Evolutionary conservation across 2,329 filamentous ascomycete genomes (phyloP), one percentile per base, ranked within the genome.

Genomic region (Aspergillus texensis): DNA sequence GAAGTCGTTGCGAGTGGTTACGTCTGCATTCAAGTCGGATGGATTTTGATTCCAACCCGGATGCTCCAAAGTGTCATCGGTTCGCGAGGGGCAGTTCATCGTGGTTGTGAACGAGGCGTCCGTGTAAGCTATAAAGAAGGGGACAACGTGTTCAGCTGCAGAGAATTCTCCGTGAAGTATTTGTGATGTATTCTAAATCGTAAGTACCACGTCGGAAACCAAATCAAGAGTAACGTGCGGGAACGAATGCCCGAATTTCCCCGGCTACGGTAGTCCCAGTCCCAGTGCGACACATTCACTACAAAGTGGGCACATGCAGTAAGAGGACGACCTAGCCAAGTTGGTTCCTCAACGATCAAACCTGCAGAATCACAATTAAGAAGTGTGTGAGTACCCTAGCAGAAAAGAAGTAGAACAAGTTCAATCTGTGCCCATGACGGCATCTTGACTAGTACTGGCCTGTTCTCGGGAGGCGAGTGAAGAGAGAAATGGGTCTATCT

Each of bases 21-120:
- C 78, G 72, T 89, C 87, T n/a, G 82, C 81, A 62, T 83, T 84
- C 61, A 90, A 76, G 2, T 80, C 78, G 61, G 83, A 79, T 1
- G 88, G 88, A 66, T 81, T 89, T 75, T 90, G 88, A 71, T 90
- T 90, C 78, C 83, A 88, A 59, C 80, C 81, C 26, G 82, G 81
- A 58, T 85, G 82, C 56, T 81, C 79, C 57, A 82, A 74, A 34
- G 82, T 79, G 62, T 86, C 82, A 64, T 90, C 87, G 36, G 82
- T 86, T 68, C 86, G 81, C 6, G 87, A 89, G 62, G 88, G 87
- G 73, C 87, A 89, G 71, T 90, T 90, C 88, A 90, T 90, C 57
- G 60, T 59, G 50, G 32, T 28, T 30, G 39, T 45, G 36, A 16
- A 34, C 41, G 16, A 16, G 30, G 50, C 12, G 9, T 21, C 45